Percentiles rank a stretch among this genome's conserved stretches.
These are phyloP conservation scores for Trichoderma parareesei DNA, from an alignment of 495 filamentous ascomycete genomes.

Conservation along the genomic window DNA sequence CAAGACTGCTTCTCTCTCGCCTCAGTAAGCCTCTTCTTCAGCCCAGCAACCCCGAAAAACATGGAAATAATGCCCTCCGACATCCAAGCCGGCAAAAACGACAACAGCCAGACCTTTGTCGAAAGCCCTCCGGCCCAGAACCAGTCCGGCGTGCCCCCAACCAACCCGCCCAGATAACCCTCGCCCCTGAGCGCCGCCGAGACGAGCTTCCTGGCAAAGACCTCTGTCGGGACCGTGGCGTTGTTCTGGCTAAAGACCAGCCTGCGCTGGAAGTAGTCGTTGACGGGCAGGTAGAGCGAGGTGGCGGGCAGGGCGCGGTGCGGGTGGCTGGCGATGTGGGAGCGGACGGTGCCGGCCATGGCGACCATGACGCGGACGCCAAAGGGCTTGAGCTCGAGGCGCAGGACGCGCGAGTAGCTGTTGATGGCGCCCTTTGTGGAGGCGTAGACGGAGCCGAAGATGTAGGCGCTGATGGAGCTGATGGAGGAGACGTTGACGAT, in stretches of 20 bases:
- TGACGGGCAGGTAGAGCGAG: conserved; percentile 34
- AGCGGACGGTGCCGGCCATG: conserved; percentile 42
- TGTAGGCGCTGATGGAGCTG: conserved; percentile 36
- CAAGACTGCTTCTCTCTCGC: background rate
- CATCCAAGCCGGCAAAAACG: conserved; percentile 15
- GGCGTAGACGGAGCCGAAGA: conserved; percentile 44
- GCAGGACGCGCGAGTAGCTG: conserved; percentile 42
- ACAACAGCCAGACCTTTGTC: conserved; percentile 21
- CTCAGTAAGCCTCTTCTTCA: conserved; percentile 1
- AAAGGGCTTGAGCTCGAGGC: conserved; percentile 46
- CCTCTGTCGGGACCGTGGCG: conserved; percentile 30
- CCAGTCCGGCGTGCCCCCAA: conserved; percentile 37
- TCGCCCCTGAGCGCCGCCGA: conserved; percentile 31
- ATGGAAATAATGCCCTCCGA: background rate
- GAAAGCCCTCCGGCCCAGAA: conserved; percentile 39
- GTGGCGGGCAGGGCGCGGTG: conserved; percentile 30
- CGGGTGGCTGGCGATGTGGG: conserved; percentile 32
- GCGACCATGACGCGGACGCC: conserved; percentile 47
- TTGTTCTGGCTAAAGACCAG: conserved; percentile 38
- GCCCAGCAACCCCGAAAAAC: background rate
- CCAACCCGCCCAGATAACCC: conserved; percentile 27
- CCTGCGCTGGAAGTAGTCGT: conserved; percentile 34
- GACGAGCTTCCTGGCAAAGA: conserved; percentile 31
- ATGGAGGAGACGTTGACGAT: conserved; percentile 50
- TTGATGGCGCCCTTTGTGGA: conserved; percentile 46